Evolutionary conservation across 2,329 filamentous ascomycete species (phyloP).

Genomic region (Cordyceps cicadae): DNA sequence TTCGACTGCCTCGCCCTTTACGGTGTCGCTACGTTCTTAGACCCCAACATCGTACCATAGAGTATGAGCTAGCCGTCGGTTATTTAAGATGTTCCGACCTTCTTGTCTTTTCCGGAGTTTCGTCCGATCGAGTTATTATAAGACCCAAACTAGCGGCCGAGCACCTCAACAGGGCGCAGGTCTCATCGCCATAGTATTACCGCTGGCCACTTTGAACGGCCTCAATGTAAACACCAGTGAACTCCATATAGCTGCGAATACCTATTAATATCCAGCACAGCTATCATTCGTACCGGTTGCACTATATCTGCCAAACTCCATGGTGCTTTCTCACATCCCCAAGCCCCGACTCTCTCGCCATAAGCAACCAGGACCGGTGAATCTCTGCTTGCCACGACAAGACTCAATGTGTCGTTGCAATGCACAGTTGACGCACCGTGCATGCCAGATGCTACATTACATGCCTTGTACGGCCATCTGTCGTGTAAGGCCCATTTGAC

Average conservation of each 20-base stretch:
- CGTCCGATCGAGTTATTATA: neutral
- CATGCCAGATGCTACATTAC: constrained; percentile 1
- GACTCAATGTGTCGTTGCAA: neutral
- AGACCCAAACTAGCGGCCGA: neutral
- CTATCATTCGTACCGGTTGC: neutral
- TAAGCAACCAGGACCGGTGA: neutral
- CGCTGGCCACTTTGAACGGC: neutral
- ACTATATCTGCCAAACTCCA: neutral
- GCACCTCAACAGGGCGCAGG: neutral
- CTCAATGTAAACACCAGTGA: neutral
- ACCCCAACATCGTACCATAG: neutral
- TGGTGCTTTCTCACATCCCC: neutral
- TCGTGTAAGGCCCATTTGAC: neutral
- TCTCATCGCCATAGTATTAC: neutral
- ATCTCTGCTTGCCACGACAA: neutral
- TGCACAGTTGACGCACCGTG: neutral
- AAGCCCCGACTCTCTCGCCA: neutral
- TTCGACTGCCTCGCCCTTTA: no score
- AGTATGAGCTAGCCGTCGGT: neutral
- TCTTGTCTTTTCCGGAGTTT: neutral
- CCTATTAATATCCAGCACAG: neutral
- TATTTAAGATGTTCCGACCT: neutral
- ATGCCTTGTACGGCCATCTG: neutral
- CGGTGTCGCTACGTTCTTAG: neutral
- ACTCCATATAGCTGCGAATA: neutral